Evolutionary conservation across 129 eudicot species (phyloP), one percentile per base, ranked within the genome.

Genomic region (Smallanthus sonchifolius): DNA sequence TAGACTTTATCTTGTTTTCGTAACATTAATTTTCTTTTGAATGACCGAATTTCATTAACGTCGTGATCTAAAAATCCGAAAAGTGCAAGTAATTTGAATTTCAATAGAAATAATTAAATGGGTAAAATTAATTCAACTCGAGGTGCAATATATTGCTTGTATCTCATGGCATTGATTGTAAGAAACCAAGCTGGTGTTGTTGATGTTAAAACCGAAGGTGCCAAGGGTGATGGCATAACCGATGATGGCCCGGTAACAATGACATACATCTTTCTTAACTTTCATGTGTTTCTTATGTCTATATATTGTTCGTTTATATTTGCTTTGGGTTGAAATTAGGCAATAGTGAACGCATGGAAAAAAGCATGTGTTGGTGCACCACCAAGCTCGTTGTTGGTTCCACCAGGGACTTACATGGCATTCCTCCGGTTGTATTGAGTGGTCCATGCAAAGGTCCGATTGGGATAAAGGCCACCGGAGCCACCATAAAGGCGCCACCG

Each of bases 381-480:
- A 45, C 84, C 72, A 7, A 68, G 80, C 70, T 9, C 67, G 9
- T 2, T 80, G 8, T 17, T 80, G 67, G 14, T 80, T 30, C 84
- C 84, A 48, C 57, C 80, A 0, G 80, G 80, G 72, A 80, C 76
- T 3, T 80, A 80, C 51, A 57, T 75, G 66, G 70, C 45, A 10
- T 47, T 61, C 56, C 47, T 61, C 56, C 47, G 5, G 19, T 69
- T 32, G 32, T 13, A 3, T 47, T 80, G 11, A 17, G 7, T 7
- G 84, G 84, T 48, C 84, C 80, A 7, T 74, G 84, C 60, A 80
- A 68, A 17, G 80, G 76, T 74, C 76, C 80, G 55, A 62, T 80
- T 11, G 66, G 28, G 45, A 38, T 80, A 64, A 74, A 48, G 59
- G 80, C 79, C 75, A 64, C 45, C n/a, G 80, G 84, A 37, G 83